Percentiles rank a stretch among this genome's conserved stretches.
phyloP scores from a whole-genome alignment of 192 early-diverging fungal genomes.

The Endogone sp. region DNA sequence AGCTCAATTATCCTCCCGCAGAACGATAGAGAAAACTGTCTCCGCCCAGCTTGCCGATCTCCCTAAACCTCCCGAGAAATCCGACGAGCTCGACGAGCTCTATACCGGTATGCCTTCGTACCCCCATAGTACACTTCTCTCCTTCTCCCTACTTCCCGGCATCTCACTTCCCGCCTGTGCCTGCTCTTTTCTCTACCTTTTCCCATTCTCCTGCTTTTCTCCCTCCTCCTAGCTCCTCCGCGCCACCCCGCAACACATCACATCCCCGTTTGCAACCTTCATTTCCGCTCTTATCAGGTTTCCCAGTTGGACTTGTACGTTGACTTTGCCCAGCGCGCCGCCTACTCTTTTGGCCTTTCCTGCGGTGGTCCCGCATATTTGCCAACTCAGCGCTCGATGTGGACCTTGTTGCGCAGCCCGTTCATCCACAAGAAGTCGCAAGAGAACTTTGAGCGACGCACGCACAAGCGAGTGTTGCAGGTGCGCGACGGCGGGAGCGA shows the following conservation, averaged over 20 bases:
- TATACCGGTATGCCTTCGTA: too few relatives aligned
- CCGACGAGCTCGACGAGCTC: too few relatives aligned
- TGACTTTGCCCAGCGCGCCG: conserved; percentile 81
- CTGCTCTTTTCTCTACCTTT: too few relatives aligned
- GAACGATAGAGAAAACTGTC: too few relatives aligned
- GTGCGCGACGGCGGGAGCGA: conserved; percentile 75
- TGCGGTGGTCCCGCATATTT: conserved; percentile 67
- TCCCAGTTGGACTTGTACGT: conserved; percentile 85
- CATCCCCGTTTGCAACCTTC: conserved; percentile 69
- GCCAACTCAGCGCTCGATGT: conserved; percentile 68
- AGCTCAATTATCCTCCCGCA: too few relatives aligned
- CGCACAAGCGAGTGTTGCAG: conserved; percentile 76
- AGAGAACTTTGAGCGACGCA: conserved; percentile 94
- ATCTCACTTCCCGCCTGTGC: too few relatives aligned
- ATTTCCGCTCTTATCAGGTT: conserved; percentile 75
- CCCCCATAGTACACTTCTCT: too few relatives aligned
- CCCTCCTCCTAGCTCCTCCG: conserved; percentile 24
- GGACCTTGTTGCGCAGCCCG: conserved; percentile 88
- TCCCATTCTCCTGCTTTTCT: too few relatives aligned
- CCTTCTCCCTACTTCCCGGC: too few relatives aligned
- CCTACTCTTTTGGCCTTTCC: conserved; percentile 68
- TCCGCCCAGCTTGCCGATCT: too few relatives aligned
- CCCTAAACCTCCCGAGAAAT: too few relatives aligned
- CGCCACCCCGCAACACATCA: conserved; percentile 57
- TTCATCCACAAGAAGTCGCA: conserved; percentile 96